Evolutionary conservation across 2,329 filamentous ascomycete genomes (phyloP), one percentile per base, ranked within the genome.

Genomic region (Mycosphaerella sp.): DNA sequence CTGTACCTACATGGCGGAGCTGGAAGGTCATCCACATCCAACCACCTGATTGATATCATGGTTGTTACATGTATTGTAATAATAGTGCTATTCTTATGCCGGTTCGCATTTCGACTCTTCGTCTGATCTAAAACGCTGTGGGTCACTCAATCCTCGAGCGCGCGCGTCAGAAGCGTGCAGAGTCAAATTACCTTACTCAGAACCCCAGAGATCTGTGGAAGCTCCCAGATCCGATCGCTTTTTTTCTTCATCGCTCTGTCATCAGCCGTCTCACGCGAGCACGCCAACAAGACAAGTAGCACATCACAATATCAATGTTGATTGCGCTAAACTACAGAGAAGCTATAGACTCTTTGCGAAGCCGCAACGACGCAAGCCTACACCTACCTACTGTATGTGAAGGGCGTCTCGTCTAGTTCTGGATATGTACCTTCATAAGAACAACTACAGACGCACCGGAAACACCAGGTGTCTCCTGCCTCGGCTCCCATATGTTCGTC

Each of bases 51-150:
- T 17, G 14, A 26, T 6, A 26, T 26, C 26, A 26, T 29, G 26
- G 6, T 29, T 26, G 6, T 26, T 3, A 21, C 21, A 21, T 21
- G 21, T 21, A 4, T 21, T 21, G 21, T 21, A 1, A 3, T 29
- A 6, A 7, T 29, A 29, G 26, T 29, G 26, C 26, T 7, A 29
- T 29, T 21, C 21, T 21, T 7, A 29, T 6, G 26, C 36, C 40
- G 45, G 34, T 39, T 38, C 45, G 14, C 45, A 47, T 47, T 36
- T 17, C 21, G 36, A 29, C 42, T 43, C 39, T 39, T 50, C 48
- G 34, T 42, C 36, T 5, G 29, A 50, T 50, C 29, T 14, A 12
- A 29, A 32, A n/a, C 12, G 34, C 6, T n/a, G 34, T 9, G 34
- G 32, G 32, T 36, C 32, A 12, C 21, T 21, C 21, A 2, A 36